A percentile compares a stretch with the other conserved stretches of the same genome.
Evolutionary conservation across 192 early-diverging fungal genomes (phyloP).

Genomic region (Piromyces finnis): DNA sequence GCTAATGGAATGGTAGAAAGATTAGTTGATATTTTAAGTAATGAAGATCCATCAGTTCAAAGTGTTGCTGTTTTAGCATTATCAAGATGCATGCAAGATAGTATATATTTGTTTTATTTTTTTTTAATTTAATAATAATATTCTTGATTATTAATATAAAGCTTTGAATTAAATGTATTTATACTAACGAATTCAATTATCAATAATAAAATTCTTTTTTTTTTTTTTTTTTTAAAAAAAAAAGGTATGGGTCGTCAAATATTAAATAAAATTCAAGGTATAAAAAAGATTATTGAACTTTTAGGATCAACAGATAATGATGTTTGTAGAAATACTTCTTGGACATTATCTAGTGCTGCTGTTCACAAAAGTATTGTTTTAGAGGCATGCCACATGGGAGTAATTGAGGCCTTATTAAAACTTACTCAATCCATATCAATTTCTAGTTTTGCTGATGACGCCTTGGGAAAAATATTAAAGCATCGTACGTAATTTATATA

Average conservation of each 20-base stretch:
- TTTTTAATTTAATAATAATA: no score
- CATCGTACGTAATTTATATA: slow-evolving; percentile 10
- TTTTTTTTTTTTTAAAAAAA: no score
- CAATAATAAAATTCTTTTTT: no score
- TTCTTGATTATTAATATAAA: no score
- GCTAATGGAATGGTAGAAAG: slow-evolving; percentile 8
- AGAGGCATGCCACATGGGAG: slow-evolving; percentile 21
- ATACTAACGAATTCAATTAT: no score
- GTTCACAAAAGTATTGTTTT: slow-evolving; percentile 18
- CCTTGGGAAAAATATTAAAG: slow-evolving; percentile 34
- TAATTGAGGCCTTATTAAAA: slow-evolving; percentile 19
- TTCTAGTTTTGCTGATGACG: slow-evolving; percentile 28
- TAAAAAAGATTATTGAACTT: slow-evolving; percentile 16
- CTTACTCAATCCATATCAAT: slow-evolving; percentile 13
- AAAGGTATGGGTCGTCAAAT: slow-evolving; percentile 1
- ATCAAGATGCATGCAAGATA: slow-evolving; percentile 11
- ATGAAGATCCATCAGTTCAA: slow-evolving; percentile 3
- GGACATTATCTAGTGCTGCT: slow-evolving; percentile 20
- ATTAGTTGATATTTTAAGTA: slow-evolving; percentile 8
- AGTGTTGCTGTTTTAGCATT: slow-evolving; percentile 6
- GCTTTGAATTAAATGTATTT: no score
- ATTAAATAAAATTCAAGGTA: slow-evolving; percentile 3
- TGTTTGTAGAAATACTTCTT: slow-evolving; percentile 27
- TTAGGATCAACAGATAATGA: slow-evolving; percentile 16
- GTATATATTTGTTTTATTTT: slow-evolving; percentile 4